Evolutionary conservation across 805 yeast genomes (phyloP), one percentile per base, ranked within the genome.

Genomic region (Maudiozyma barnettii): DNA sequence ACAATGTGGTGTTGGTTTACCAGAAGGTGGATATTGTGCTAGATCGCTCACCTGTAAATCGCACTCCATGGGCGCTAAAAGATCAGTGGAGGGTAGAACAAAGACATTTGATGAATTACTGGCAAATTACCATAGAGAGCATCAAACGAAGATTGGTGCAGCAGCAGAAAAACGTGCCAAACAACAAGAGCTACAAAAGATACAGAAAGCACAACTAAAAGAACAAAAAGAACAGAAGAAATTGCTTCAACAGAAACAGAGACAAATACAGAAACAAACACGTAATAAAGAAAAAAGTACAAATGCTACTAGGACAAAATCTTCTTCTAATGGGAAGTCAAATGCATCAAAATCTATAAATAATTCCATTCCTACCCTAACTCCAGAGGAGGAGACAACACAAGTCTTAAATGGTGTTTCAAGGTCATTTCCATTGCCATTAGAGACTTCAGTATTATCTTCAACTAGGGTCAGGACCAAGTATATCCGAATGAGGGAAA

Each of bases 11-110:
- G 98, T 93, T 12, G 84, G 87, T 6, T 69, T 93, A 50, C 89
- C 96, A 0, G 84, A 83, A 54, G 98, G 97, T n/a, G 95, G 95
- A 0, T 83, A 81, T 55, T 93, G 99, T 72, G 97, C 97, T 4
- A 75, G 99, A 44, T 89, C 97, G 0, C 72, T 93, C 50, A 93
- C 99, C 0, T 93, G 99, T 74, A 93, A 93, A 63, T 89, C 97
- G 0, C 99, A 93, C 66, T 87, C 98, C 1, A 90, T 93, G 96
- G 97, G 97, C 31, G 96, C 97, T 23, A 93, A 93, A 59, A 77
- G 99, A 56, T 90, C 96, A 0, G 99, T 93, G 19, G 81, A 79
- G 16, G 99, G 99, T 10, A 76, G 99, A 57, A 81, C 95, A 33
- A 90, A 93, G 7, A 89, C 96, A 0, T 93, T 89, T 67, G 99